phyloP scores from a whole-genome alignment of 1,284 basidiomycete species.

The Rhodotorula mucilaginosa region DNA sequence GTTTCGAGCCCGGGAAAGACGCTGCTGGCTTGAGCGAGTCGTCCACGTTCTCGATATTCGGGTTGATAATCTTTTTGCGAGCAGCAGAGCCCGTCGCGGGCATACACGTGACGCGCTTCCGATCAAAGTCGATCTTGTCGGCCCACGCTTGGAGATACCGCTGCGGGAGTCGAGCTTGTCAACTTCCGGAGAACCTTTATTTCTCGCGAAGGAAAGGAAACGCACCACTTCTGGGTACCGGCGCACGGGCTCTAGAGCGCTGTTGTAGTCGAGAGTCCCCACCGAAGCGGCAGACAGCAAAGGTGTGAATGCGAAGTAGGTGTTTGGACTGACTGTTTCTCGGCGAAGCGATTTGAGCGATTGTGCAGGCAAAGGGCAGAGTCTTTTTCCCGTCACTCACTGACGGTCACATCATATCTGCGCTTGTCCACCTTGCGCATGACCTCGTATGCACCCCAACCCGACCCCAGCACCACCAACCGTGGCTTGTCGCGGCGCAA shows the following conservation, averaged over 20 bases:
- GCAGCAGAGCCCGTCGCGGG: constrained; percentile 20
- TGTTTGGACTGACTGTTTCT: constrained; percentile 68
- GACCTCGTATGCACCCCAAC: constrained; percentile 12
- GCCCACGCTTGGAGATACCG: constrained; percentile 52
- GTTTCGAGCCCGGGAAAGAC: constrained; percentile 36
- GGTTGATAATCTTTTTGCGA: not conserved
- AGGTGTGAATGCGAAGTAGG: constrained; percentile 81
- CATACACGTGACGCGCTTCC: constrained; percentile 56
- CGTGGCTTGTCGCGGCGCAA: constrained; percentile 50
- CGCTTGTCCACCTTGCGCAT: constrained; percentile 47
- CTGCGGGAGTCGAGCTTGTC: constrained; percentile 26
- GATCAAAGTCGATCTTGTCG: constrained; percentile 58
- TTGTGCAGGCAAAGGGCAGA: constrained; percentile 28
- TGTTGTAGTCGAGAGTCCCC: constrained; percentile 76
- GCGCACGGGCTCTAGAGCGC: constrained; percentile 73
- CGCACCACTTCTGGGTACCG: not conserved
- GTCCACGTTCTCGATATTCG: constrained; percentile 1
- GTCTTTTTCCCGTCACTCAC: constrained; percentile 8
- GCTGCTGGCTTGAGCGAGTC: constrained; percentile 9
- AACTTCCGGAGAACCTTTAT: not conserved
- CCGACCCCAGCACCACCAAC: constrained; percentile 70
- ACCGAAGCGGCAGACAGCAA: constrained; percentile 57
- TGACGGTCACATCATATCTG: constrained; percentile 39
- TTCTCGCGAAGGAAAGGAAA: not conserved
- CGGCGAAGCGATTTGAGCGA: constrained; percentile 48